Evolutionary conservation across 2,329 filamentous ascomycete genomes (phyloP), one percentile per base, ranked within the genome.

Genomic region (Geosmithia flava): DNA sequence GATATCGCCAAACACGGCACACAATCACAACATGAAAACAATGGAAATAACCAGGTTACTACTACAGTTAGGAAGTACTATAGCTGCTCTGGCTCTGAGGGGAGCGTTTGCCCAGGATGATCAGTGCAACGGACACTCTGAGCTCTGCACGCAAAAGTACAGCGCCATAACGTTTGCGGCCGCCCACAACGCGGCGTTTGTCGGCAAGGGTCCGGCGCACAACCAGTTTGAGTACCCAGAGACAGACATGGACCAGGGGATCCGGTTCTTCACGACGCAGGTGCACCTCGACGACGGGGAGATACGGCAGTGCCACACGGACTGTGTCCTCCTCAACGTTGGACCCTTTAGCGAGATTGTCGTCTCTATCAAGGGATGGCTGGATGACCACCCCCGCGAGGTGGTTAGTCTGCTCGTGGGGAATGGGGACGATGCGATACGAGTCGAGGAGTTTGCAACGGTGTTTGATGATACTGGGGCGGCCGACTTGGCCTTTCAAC

Each of bases 131-230:
- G 75, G 75, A 52, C 64, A 67, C 44, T 53, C 68, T 0, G 67
- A 67, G 20, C 71, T 74, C 48, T 81, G 78, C 63, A 57, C 59
- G 48, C 69, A 72, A 42, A 59, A 56, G 41, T 81, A 80, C 62
- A 74, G 74, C 56, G 69, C 77, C 46, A 58, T 81, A 48, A 72
- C 72, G 17, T 72, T 74, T 49, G 61, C 79, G 8, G 80, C 78
- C 19, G 68, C 80, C 8, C 80, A 83, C 62, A 73, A 83, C 61
- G 72, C 71, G 5, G 70, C 76, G 17, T 83, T 83, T 56, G 71
- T 80, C 37, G 76, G 79, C 33, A 53, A 65, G 46, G 54, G 71
- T 7, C 67, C 69, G 2, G 60, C 68, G 50, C 62, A 78, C 47
- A 80, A 81, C 59, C 80, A 83, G 57, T 72, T 75, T 48, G 66